Percentiles rank a stretch among this genome's conserved stretches.
phyloP scores from a whole-genome alignment of 202 grass and related monocot species.

The Zoysia matrella region DNA sequence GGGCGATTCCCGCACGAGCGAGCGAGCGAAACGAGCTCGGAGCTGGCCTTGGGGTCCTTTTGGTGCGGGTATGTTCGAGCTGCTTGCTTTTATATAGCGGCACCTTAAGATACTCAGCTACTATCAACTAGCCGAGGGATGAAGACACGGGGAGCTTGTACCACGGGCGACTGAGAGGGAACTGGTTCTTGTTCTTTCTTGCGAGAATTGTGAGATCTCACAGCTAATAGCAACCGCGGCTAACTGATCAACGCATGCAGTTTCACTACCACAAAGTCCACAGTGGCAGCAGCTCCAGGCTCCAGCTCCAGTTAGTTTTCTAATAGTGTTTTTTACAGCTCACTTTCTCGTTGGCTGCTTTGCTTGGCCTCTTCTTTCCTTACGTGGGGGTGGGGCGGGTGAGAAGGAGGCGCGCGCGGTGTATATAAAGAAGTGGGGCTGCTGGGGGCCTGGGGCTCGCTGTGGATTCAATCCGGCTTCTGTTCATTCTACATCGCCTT shows the following conservation, averaged over 20 bases:
- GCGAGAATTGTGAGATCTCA: neutral
- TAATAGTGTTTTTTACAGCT: neutral
- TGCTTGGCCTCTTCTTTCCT: neutral
- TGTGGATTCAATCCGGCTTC: conserved; percentile 14
- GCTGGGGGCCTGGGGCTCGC: neutral
- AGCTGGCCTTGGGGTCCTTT: conserved; percentile 40
- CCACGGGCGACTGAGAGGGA: neutral
- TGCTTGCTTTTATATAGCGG: conserved; percentile 46
- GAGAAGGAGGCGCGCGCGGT: neutral
- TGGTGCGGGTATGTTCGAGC: conserved; percentile 43
- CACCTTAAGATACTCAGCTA: conserved; percentile 8
- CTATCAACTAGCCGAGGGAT: conserved; percentile 28
- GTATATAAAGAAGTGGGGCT: neutral
- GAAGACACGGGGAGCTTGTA: conserved; percentile 31
- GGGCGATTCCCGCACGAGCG: conserved; percentile 28
- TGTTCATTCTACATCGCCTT: conserved; percentile 1
- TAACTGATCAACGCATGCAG: neutral
- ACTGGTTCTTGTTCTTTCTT: conserved; percentile 46
- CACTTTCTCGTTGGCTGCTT: neutral
- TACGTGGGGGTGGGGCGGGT: neutral
- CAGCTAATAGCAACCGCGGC: neutral
- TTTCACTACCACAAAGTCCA: neutral
- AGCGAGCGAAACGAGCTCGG: neutral
- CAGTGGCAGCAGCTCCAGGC: neutral
- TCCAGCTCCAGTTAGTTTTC: neutral